Conservation (phyloP, 2,329 filamentous ascomycete genomes). For the Aspergillus quadrilineatus region DNA sequence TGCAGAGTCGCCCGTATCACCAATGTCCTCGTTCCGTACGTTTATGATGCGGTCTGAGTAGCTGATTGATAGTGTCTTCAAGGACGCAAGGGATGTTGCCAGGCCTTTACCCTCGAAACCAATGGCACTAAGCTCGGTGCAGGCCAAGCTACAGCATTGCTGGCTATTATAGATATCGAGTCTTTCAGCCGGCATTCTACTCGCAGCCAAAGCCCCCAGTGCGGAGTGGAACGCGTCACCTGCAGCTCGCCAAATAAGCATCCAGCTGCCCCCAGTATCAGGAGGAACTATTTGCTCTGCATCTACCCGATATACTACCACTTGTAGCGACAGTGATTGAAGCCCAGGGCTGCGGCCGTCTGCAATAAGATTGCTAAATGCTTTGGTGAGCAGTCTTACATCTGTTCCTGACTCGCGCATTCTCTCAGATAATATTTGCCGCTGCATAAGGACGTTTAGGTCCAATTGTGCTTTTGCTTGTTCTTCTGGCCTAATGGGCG, state of each 20-base stretch:
- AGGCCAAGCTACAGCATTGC: constrained; percentile 4
- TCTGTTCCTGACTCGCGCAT: not conserved
- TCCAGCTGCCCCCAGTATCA: constrained; percentile 4
- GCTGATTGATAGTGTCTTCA: constrained; percentile 2
- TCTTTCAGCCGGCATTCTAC: not conserved
- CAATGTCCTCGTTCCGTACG: not conserved
- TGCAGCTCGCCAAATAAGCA: constrained; percentile 6
- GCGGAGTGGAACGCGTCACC: constrained; percentile 1
- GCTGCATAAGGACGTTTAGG: not conserved
- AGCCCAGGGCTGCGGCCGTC: not conserved
- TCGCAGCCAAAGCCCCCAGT: not conserved
- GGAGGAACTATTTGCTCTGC: not conserved
- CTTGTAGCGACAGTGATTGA: constrained; percentile 3
- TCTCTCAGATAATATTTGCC: not conserved
- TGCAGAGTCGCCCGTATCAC: not conserved
- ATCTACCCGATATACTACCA: constrained; percentile 8
- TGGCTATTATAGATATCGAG: constrained; percentile 3
- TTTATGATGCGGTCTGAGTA: constrained; percentile 8
- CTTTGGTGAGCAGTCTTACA: not conserved
- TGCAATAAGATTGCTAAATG: constrained; percentile 3
- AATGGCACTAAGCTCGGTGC: constrained; percentile 3
- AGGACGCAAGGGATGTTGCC: not conserved
- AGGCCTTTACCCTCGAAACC: constrained; percentile 1
- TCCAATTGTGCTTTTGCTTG: not conserved
- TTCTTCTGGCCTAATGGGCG: not conserved